phyloP scores from a whole-genome alignment of 208 protist species.

The Leishmania tarentolae region DNA sequence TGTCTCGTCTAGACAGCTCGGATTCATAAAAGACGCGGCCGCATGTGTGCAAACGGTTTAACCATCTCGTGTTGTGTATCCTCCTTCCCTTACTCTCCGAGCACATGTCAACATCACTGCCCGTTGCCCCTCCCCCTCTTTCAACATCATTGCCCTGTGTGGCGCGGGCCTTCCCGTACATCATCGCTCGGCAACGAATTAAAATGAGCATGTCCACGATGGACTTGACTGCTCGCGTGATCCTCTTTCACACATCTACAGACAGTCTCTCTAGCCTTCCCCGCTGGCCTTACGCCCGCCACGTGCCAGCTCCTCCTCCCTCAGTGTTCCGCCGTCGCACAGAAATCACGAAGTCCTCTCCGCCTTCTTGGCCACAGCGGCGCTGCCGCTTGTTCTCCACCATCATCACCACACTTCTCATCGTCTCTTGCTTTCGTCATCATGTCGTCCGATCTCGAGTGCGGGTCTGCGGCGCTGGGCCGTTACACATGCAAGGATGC shows the following conservation, averaged over 20 bases:
- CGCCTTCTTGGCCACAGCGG: neutral
- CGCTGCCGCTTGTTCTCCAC: neutral
- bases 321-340: neutral
- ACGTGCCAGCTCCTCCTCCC: no score
- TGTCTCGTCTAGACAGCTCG: neutral
- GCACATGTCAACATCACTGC: neutral
- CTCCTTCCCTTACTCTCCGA: neutral
- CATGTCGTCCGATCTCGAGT: conserved; percentile 9
- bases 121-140: neutral
- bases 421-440: neutral
- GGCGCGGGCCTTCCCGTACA: neutral
- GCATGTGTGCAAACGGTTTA: neutral
- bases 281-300: neutral
- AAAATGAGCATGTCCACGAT: neutral
- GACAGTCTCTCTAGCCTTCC: neutral
- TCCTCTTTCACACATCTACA: neutral
- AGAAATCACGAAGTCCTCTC: no score
- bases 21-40: neutral
- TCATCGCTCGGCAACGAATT: neutral
- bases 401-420: neutral
- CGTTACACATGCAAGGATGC: conserved; percentile 25
- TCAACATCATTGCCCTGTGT: neutral
- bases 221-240: neutral
- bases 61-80: neutral
- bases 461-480: conserved; percentile 10